Evolutionary conservation across 257 asterid genomes (phyloP), one percentile per base, ranked within the genome.

Genomic region (Euphrasia confusa): DNA sequence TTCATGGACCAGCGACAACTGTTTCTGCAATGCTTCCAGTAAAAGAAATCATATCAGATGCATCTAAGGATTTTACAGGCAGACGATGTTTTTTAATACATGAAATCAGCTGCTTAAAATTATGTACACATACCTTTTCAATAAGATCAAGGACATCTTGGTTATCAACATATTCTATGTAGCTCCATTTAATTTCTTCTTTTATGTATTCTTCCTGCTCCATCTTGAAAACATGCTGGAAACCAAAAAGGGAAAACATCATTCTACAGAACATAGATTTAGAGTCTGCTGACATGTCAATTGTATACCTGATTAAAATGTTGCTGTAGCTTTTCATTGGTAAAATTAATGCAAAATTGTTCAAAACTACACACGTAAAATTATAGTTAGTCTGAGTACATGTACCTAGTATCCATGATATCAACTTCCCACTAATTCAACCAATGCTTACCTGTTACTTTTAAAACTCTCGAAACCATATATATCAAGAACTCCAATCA

Each of bases 261-360:
- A 61, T 30, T 57, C 12, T 53, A 47, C 67, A 52, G 74, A 77
- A 66, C 30, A 65, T 11, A 58, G 61, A 63, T 64, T 54, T 54
- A 59, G 7, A 24, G 18, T 58, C 64, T 28, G 74, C 73, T 7
- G 71, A 60, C 48, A 58, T 60, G 62, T 61, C 65, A 10, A 66
- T 60, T 54, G 44, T 28, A 57, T 84, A 90, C 97, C 95, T 90
- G 92, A 77, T 90, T 90, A 73, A 90, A 90, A 83, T 90, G 97
- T 72, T 90, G 97, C 74, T 90, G 97, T 61, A 90, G 87, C 90
- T 90, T 90, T 80, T 90, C 97, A 73, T 90, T 90, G 52, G 97
- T 90, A 73, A 69, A 87, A 74, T 90, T 89, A 74, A 89, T 89
- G 79, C 97, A 87, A 45, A 90, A 87, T 74, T 90, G 97, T 73